Conservation (phyloP, 805 yeast genomes). For the Vanderwaltozyma verrucispora region DNA sequence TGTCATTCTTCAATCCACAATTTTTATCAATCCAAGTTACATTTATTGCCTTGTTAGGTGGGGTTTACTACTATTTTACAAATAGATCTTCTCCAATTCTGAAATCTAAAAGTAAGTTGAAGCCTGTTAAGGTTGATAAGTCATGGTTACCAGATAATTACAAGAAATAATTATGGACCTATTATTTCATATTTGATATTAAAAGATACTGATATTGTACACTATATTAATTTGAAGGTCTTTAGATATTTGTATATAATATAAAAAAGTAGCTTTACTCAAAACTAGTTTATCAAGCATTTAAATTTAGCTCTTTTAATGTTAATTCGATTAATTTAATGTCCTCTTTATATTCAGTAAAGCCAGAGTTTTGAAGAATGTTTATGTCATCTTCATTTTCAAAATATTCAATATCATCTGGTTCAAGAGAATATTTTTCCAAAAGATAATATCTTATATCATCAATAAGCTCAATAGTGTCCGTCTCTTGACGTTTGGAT, state of each 20-base stretch:
- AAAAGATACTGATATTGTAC: too few species aligned
- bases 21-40: conserved; percentile 52
- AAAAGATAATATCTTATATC: conserved; percentile 58
- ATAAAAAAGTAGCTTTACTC: too few species aligned
- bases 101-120: conserved; percentile 3
- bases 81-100: neutral
- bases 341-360: conserved; percentile 25
- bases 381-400: conserved; percentile 13
- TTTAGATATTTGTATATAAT: too few species aligned
- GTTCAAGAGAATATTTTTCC: conserved; percentile 22
- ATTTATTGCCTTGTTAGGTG: conserved; percentile 39
- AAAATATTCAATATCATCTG: conserved; percentile 19
- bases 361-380: conserved; percentile 13
- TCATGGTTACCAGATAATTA: conserved; percentile 54
- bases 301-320: neutral
- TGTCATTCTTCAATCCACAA: conserved; percentile 66
- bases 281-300: neutral
- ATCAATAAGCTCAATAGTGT: conserved; percentile 70
- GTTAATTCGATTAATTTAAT: conserved; percentile 30
- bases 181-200: neutral
- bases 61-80: conserved; percentile 36
- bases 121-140: conserved; percentile 27
- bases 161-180: conserved; percentile 12
- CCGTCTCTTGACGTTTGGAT: conserved; percentile 54
- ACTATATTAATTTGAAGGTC: too few species aligned